These are phyloP conservation scores for Tripterygium wilfordii DNA, from an alignment of 177 flowering plant genomes.

Conservation along the genomic window DNA sequence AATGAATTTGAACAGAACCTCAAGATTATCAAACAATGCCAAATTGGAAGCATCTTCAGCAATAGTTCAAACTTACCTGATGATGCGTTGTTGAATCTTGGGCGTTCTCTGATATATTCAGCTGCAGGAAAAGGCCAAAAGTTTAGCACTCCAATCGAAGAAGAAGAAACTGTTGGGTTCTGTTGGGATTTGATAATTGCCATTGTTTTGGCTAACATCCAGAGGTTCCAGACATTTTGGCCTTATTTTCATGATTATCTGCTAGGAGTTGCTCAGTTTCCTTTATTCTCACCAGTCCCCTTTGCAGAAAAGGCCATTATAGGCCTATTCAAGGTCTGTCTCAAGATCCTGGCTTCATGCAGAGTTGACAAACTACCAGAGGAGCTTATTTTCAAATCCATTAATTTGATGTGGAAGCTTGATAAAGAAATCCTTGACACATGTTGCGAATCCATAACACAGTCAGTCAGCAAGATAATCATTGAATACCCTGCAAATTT, in stretches of 20 bases:
- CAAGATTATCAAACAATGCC: constrained; percentile 74
- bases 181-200: constrained; percentile 73
- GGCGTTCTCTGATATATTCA: constrained; percentile 72
- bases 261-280: constrained; percentile 58
- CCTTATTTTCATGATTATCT: constrained; percentile 67
- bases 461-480: constrained; percentile 47
- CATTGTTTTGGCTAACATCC: constrained; percentile 39
- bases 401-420: constrained; percentile 75
- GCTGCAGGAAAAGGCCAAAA: constrained; percentile 92
- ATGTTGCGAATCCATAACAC: constrained; percentile 50
- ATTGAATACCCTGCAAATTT: constrained; percentile 53
- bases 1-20: constrained; percentile 75
- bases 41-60: constrained; percentile 62
- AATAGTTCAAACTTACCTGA: constrained; percentile 46
- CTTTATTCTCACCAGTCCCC: constrained; percentile 73
- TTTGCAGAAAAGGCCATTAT: constrained; percentile 75
- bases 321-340: constrained; percentile 52
- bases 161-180: constrained; percentile 81
- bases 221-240: constrained; percentile 64
- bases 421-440: constrained; percentile 75
- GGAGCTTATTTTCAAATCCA: constrained; percentile 79
- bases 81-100: constrained; percentile 62
- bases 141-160: constrained; percentile 81
- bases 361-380: constrained; percentile 43
- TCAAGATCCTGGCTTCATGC: constrained; percentile 39